Percentiles rank a stretch among this genome's conserved stretches.
Conservation (phyloP, 176 grass and related monocot species). For the Echinochloa phyllopogon region DNA sequence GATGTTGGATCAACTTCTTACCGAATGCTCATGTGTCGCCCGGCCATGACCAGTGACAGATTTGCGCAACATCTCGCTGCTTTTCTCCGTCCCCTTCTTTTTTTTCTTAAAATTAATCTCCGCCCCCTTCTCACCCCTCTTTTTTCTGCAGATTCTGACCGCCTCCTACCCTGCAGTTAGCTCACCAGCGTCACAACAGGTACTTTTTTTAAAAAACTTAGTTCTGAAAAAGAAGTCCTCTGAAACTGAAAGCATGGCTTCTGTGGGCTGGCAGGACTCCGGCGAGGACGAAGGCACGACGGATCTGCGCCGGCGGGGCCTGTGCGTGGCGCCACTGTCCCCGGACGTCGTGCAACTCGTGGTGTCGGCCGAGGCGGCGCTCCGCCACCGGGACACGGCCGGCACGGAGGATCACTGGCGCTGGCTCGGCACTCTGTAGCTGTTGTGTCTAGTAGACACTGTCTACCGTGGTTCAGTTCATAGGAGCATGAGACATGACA, state of each 20-base stretch:
- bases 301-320: constrained; percentile 50
- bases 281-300: background rate
- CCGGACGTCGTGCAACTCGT: constrained; percentile 39
- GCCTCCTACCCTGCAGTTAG: constrained; percentile 37
- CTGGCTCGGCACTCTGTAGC: constrained; percentile 33
- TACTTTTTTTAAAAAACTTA: background rate
- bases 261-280: constrained; percentile 8
- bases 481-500: constrained; percentile 6
- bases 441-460: background rate
- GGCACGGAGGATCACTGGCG: constrained; percentile 18
- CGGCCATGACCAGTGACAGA: background rate
- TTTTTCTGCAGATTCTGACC: constrained; percentile 43
- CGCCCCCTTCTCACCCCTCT: too few relatives aligned
- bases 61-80: background rate
- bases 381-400: constrained; percentile 8
- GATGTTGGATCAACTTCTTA: background rate
- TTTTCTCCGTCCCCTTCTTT: background rate
- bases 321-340: constrained; percentile 57
- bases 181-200: constrained; percentile 34
- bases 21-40: background rate
- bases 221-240: background rate
- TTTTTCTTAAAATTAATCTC: background rate
- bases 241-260: background rate
- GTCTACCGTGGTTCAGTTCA: background rate
- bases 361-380: constrained; percentile 3